phyloP scores from a whole-genome alignment of 2,329 filamentous ascomycete genomes.

The Falciphora oryzae region DNA sequence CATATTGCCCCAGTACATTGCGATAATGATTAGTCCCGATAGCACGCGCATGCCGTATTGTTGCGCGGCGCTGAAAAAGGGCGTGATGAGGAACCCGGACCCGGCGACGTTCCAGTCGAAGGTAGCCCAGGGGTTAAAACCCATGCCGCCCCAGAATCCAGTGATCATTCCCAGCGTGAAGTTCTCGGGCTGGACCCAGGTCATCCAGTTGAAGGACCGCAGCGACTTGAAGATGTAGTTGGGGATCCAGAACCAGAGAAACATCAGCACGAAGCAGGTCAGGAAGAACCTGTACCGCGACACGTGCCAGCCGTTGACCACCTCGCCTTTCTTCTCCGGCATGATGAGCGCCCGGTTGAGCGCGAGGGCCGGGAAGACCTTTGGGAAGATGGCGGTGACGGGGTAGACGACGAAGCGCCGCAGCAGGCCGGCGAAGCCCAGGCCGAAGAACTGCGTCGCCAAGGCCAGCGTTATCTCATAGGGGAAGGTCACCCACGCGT shows the following conservation, averaged over 20 bases:
- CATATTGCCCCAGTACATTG: conserved; percentile 52
- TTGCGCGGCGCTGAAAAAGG: conserved; percentile 56
- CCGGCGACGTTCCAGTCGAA: conserved; percentile 33
- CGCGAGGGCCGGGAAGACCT: conserved; percentile 31
- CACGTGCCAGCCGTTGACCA: conserved; percentile 37
- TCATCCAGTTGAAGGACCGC: conserved; percentile 42
- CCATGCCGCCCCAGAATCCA: conserved; percentile 8
- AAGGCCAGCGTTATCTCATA: conserved; percentile 35
- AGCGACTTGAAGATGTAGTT: conserved; percentile 39
- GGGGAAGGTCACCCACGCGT: conserved; percentile 32
- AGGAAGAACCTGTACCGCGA: conserved; percentile 40
- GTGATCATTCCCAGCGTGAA: conserved; percentile 36
- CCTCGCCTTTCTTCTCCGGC: conserved; percentile 28
- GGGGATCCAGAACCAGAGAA: conserved; percentile 43
- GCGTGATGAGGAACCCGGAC: conserved; percentile 27
- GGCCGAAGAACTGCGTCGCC: conserved; percentile 36
- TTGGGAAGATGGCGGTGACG: conserved; percentile 35
- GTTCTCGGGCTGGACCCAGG: conserved; percentile 42
- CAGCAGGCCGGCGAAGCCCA: conserved; percentile 35
- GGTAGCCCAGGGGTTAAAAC: conserved; percentile 30
- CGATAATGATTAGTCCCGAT: conserved; percentile 50
- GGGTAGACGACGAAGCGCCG: conserved; percentile 34
- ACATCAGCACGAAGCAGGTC: conserved; percentile 29
- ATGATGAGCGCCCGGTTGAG: conserved; percentile 27
- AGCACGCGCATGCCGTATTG: conserved; percentile 53